Evolutionary conservation across 352 stramenopile species (phyloP), one percentile per base, ranked within the genome.

Genomic region (Phytophthora citrophthora): DNA sequence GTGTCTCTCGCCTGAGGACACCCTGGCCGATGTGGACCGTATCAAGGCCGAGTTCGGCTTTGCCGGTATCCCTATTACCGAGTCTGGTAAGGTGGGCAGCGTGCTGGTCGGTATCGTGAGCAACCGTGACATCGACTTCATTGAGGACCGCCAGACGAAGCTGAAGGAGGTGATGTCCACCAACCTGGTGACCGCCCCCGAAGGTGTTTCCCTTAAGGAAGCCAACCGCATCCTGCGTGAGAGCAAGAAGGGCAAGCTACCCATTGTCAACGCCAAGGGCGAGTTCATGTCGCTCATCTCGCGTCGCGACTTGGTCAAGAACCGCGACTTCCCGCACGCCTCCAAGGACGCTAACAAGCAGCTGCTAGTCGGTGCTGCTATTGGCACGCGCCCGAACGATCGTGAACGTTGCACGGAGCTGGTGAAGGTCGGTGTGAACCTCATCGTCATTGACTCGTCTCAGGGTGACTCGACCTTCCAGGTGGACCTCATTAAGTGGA

Each of bases 371-470:
- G 97, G 97, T 55, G 98, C 97, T 2, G 91, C 97, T n/a, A 99
- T 99, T 76, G 97, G 97, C 56, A 99, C 98, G 44, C 91, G 98
- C 38, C 97, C 89, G 2, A 88, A 96, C 48, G 98, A 99, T 83
- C 93, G 96, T 39, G 90, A 98, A 16, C 96, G 98, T 36, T 97
- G 94, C 50, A 72, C 79, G 13, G 81, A 90, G 23, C 73, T 98
- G 13, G 94, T 99, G 11, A 89, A 96, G 27, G 97, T 96, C 18
- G 98, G 98, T 29, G 97, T 98, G 15, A 98, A 99, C 84, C 89
- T 99, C 27, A 98, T 99, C 74, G 96, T 99, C 46, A 98, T 99
- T 43, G 98, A 99, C 83, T 99, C 97, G 53, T 99, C 96, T 12
- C 97, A 99, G 80, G 98, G 98, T 23, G 97, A 99, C 81, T 99